Base-by-base conservation (phyloP, 768 basidiomycete species). In the Candolleomyces eurysporus region DNA sequence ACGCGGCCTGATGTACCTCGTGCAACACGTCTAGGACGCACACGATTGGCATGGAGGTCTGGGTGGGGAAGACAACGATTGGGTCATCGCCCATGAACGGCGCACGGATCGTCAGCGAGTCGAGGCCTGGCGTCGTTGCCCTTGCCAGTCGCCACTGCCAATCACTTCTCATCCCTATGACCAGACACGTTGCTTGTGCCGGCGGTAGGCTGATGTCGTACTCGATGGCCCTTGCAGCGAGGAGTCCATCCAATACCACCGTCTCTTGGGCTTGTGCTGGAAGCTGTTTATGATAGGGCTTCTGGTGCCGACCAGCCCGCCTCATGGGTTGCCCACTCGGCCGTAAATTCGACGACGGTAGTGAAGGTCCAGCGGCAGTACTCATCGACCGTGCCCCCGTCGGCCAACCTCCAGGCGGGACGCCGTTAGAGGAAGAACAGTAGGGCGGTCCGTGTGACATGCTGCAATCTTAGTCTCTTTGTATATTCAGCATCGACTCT, bases 31-130 rank as follows among this genome's bases (percentile, higher is more conserved):
- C 51, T 26, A 43, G 32, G 11, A 58, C 43, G 22, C 45, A 31
- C 4, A 59, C 58, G 17, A 40, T 19, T 16, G 21, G 16, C 13
- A 11, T 5, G 14, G 5, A 9, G 21, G 21, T 43, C 9, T 45
- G 45, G 40, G n/a, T 14, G 26, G 52, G 58, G 46, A 60, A 60
- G 14, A 60, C 59, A 10, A 60, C 59, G 22, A 60, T 26, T 13
- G 59, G 59, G n/a, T 30, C 42, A 39, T 32, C 59, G 39, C 6
- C 14, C 42, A 60, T 42, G 45, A 60, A 39, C 14, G 40, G 19
- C 26, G n/a, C 51, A n/a, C 59, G 31, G 10, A 60, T 52, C 26
- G 58, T 52, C 50, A 59, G 13, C 36, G 58, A 59, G 11, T 52
- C 58, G 1, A 59, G 49, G 9, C 49, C 58, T 3, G 58, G 58